Percentiles rank a stretch among this genome's conserved stretches.
Evolutionary conservation across 306 rosid genomes (phyloP).

Genomic region (Argentina anserina): DNA sequence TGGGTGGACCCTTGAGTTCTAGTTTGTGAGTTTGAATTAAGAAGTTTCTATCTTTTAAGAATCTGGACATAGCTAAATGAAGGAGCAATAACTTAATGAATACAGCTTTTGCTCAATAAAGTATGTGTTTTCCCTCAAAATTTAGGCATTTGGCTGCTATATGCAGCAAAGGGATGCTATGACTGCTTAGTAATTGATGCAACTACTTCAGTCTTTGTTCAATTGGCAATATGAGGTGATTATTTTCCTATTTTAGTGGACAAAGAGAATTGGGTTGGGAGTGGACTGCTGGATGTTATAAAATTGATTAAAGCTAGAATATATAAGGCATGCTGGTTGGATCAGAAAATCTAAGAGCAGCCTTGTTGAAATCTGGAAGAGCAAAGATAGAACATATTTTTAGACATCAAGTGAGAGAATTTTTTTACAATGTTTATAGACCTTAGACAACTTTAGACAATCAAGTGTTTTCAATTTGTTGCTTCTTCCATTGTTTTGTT

Average conservation of each 20-base stretch:
- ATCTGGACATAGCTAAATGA: not conserved
- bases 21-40: not conserved
- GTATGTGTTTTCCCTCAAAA: not conserved
- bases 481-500: not conserved
- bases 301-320: not conserved
- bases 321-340: not conserved
- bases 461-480: not conserved
- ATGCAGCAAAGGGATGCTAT: not conserved
- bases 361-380: not conserved
- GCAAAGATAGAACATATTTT: not conserved
- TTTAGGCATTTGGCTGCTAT: not conserved
- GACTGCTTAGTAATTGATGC: not conserved
- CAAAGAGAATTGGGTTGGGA: not conserved
- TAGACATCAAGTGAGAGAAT: not conserved
- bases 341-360: not conserved
- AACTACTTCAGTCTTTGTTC: not conserved
- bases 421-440: not conserved
- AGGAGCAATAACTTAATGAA: not conserved
- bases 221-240: not conserved
- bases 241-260: not conserved
- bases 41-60: not conserved
- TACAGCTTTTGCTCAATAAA: not conserved
- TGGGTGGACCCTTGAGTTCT: not conserved
- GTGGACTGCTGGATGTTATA: not conserved
- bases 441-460: too few relatives aligned